A percentile compares a stretch with the other conserved stretches of the same genome.
Conservation (phyloP, 148 eudicot species). For the Dianthus caryophyllus region DNA sequence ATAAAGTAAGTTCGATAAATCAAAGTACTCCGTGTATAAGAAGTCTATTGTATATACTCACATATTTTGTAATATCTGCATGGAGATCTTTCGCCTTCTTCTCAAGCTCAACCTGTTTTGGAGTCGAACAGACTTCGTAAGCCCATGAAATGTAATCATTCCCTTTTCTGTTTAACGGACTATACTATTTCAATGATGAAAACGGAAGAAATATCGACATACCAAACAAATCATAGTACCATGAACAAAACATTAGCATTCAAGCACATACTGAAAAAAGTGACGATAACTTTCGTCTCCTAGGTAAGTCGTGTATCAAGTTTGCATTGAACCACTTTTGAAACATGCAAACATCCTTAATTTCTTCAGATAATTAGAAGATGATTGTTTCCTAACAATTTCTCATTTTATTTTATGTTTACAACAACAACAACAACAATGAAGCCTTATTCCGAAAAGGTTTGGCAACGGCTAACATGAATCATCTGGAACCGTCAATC, state of each 20-base stretch:
- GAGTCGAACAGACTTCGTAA: conserved; percentile 16
- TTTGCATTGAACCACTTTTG: neutral
- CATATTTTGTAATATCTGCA: conserved; percentile 61
- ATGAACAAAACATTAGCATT: neutral
- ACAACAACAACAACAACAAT: too few relatives aligned
- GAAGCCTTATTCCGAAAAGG: too few relatives aligned
- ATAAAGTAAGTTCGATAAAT: too few relatives aligned
- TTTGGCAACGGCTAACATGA: too few relatives aligned
- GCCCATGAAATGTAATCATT: neutral
- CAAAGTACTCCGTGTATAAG: too few relatives aligned
- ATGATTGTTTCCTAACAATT: neutral
- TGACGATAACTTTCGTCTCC: neutral
- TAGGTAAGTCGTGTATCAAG: neutral
- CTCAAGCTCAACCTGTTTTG: conserved; percentile 54
- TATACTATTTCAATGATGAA: neutral
- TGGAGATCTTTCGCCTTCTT: conserved; percentile 57
- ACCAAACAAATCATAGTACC: neutral
- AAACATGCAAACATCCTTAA: neutral
- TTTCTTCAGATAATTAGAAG: neutral
- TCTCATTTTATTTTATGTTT: neutral
- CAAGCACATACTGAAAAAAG: neutral
- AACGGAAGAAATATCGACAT: neutral
- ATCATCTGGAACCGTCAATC: too few relatives aligned
- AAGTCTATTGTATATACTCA: too few relatives aligned
- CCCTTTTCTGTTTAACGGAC: neutral